Conservation (phyloP, 164 flowering plant species). For the Nelumbo lutea region DNA sequence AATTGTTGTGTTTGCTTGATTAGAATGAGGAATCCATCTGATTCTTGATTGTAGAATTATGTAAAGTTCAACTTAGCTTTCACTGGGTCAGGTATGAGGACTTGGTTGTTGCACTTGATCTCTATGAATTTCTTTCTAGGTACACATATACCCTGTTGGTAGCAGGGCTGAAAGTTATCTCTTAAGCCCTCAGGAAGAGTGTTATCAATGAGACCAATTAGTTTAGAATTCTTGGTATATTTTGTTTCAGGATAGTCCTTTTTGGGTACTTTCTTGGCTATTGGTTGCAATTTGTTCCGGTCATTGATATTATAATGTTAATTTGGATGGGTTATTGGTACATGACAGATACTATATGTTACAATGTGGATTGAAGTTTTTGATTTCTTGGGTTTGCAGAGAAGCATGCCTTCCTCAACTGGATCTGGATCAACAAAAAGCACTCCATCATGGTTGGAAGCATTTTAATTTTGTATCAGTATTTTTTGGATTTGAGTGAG, state of each 20-base stretch:
- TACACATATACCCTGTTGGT: too few species aligned
- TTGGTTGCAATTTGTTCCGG: background rate
- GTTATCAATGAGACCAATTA: too few species aligned
- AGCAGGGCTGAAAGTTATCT: too few species aligned
- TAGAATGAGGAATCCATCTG: background rate
- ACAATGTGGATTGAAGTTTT: background rate
- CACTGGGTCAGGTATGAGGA: too few species aligned
- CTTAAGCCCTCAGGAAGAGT: too few species aligned
- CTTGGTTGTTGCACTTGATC: too few species aligned
- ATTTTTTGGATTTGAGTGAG: slow-evolving; percentile 17
- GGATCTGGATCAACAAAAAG: slow-evolving; percentile 53
- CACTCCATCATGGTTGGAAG: slow-evolving; percentile 93
- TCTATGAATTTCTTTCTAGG: too few species aligned
- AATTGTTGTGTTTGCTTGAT: background rate
- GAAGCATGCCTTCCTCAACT: slow-evolving; percentile 61
- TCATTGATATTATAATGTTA: background rate
- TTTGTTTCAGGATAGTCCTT: too few species aligned
- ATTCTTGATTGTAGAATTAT: background rate
- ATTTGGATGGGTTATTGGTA: background rate
- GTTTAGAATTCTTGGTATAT: too few species aligned
- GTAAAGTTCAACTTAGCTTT: background rate
- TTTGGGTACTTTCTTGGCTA: too few species aligned
- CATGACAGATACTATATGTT: background rate
- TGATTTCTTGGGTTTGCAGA: slow-evolving; percentile 45
- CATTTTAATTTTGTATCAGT: slow-evolving; percentile 48